A percentile compares a stretch with the other conserved stretches of the same genome.
These are phyloP conservation scores for Pyrrhoderma noxium DNA, from an alignment of 1,284 basidiomycete genomes.

Conservation along the genomic window DNA sequence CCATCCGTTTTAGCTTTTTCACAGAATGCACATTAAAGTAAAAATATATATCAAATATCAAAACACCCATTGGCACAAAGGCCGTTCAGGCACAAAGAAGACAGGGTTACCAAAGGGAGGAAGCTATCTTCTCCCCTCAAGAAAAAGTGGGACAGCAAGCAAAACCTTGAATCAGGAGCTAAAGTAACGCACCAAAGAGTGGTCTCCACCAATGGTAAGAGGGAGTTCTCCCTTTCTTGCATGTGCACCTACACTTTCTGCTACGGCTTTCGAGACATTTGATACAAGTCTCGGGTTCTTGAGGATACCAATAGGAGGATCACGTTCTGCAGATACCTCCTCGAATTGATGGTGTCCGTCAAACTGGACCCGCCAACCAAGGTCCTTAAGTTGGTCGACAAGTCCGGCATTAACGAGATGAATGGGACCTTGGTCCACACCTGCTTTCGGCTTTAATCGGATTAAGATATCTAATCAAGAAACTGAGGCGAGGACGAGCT, in stretches of 20 bases:
- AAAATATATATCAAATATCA: no score
- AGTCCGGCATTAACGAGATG: slow-evolving; percentile 83
- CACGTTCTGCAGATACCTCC: slow-evolving; percentile 56
- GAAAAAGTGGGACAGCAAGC: no score
- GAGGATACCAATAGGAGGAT: slow-evolving; percentile 81
- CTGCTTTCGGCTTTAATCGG: slow-evolving; percentile 53
- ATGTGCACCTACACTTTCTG: slow-evolving; percentile 69
- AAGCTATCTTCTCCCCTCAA: no score
- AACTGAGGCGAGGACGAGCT: slow-evolving; percentile 18
- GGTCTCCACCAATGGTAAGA: slow-evolving; percentile 94
- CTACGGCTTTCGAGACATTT: slow-evolving; percentile 75
- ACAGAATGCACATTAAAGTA: no score
- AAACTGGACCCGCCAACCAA: slow-evolving; percentile 89
- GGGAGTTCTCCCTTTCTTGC: slow-evolving; percentile 76
- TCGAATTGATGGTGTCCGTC: slow-evolving; percentile 87
- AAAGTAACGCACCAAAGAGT: slow-evolving; percentile 66
- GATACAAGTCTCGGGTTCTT: slow-evolving; percentile 87
- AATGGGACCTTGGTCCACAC: slow-evolving; percentile 90
- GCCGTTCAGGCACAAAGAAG: neutral
- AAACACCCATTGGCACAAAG: no score
- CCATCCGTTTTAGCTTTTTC: neutral
- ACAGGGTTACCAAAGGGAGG: no score
- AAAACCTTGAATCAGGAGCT: no score
- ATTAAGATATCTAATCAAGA: slow-evolving; percentile 15
- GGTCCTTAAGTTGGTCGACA: slow-evolving; percentile 61